phyloP scores from a whole-genome alignment of 2,329 filamentous ascomycete genomes.

The Chaetomiaceae sp. region DNA sequence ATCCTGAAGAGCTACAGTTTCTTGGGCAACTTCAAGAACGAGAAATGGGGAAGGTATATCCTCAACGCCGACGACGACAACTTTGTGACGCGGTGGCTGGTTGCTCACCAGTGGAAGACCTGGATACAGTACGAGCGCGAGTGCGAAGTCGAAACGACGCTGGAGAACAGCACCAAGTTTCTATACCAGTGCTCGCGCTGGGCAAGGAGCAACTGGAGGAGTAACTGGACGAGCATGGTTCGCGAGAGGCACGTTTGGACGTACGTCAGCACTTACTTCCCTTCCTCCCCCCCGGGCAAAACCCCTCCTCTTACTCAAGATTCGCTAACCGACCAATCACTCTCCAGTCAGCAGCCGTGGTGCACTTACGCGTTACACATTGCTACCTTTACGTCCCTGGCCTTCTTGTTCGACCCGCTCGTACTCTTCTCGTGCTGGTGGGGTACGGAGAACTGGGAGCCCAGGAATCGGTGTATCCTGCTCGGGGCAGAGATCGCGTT shows the following conservation, averaged over 20 bases:
- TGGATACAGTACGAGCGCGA: slow-evolving; percentile 91
- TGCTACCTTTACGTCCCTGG: slow-evolving; percentile 85
- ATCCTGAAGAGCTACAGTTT: slow-evolving; percentile 84
- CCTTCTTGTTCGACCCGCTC: slow-evolving; percentile 69
- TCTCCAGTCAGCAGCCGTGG: slow-evolving; percentile 76
- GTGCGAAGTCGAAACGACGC: slow-evolving; percentile 85
- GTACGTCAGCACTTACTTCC: slow-evolving; percentile 52
- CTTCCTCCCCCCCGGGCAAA: background rate
- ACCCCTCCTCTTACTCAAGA: too few relatives aligned
- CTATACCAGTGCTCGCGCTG: slow-evolving; percentile 89
- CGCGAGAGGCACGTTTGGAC: slow-evolving; percentile 77
- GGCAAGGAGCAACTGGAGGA: slow-evolving; percentile 97
- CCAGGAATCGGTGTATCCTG: slow-evolving; percentile 46
- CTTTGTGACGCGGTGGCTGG: slow-evolving; percentile 94
- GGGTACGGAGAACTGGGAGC: slow-evolving; percentile 57
- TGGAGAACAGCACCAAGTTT: slow-evolving; percentile 84
- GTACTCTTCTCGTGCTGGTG: slow-evolving; percentile 64
- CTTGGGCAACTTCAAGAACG: slow-evolving; percentile 81
- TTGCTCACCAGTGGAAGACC: slow-evolving; percentile 86
- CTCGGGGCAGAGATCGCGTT: slow-evolving; percentile 57
- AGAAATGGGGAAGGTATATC: slow-evolving; percentile 82
- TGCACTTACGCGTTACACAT: slow-evolving; percentile 89
- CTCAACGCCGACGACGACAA: slow-evolving; percentile 97
- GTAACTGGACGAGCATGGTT: slow-evolving; percentile 86
- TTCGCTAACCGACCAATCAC: slow-evolving; percentile 11